Evolutionary conservation across 208 protist genomes (phyloP).

Genomic region (Acanthamoeba royreba): DNA sequence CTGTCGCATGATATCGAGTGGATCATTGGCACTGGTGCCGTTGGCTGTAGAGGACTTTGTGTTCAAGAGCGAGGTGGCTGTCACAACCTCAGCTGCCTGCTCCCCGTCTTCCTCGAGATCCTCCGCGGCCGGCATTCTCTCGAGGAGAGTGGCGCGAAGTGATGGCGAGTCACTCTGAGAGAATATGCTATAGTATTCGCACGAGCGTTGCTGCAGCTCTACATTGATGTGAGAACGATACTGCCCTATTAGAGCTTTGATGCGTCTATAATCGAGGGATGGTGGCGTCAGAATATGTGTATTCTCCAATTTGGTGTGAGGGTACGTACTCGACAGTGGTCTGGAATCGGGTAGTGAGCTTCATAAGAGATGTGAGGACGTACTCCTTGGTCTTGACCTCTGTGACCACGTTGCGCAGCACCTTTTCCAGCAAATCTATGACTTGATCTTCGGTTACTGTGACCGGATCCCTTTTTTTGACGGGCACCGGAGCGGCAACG

Average conservation of each 20-base stretch:
- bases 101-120: neutral
- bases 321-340: neutral
- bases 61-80: neutral
- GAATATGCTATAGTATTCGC: slow-evolving; percentile 49
- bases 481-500: slow-evolving; percentile 54
- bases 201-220: slow-evolving; percentile 60
- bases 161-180: neutral
- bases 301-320: neutral
- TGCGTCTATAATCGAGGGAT: neutral
- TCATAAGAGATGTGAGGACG: slow-evolving; percentile 91
- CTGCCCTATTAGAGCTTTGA: slow-evolving; percentile 84
- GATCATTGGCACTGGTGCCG: neutral
- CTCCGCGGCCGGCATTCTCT: slow-evolving; percentile 40
- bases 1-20: neutral
- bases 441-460: slow-evolving; percentile 63
- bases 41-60: neutral
- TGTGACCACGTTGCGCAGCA: slow-evolving; percentile 78
- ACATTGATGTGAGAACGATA: slow-evolving; percentile 59
- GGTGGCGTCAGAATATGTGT: too few species aligned
- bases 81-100: neutral
- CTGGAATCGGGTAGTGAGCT: slow-evolving; percentile 87
- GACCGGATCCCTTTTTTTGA: slow-evolving; percentile 53
- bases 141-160: neutral
- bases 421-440: slow-evolving; percentile 69
- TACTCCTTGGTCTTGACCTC: slow-evolving; percentile 87